Percentiles rank a stretch among this genome's conserved stretches.
phyloP scores from a whole-genome alignment of 257 asterid species.

The Jaltomata sinuosa region DNA sequence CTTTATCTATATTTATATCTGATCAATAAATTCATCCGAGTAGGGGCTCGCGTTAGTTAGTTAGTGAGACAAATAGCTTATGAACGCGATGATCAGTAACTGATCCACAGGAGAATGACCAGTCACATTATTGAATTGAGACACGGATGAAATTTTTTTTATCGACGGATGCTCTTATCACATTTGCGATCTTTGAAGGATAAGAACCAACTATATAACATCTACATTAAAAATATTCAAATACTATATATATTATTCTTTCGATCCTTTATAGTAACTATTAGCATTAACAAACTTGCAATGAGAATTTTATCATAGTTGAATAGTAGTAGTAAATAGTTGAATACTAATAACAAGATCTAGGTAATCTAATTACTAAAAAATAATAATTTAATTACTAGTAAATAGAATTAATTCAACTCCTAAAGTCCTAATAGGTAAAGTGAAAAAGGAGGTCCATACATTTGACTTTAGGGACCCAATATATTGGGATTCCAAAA shows the following conservation, averaged over 20 bases:
- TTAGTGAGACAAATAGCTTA: background rate
- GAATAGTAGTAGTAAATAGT: background rate
- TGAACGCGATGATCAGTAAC: background rate
- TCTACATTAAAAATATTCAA: no score
- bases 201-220: no score
- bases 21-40: background rate
- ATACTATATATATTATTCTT: no score
- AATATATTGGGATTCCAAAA: background rate
- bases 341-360: background rate
- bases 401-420: background rate
- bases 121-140: background rate
- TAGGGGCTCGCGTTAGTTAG: rapidly evolving
- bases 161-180: no score
- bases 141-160: no score
- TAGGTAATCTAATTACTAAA: background rate
- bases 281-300: no score
- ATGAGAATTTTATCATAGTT: no score
- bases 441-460: background rate
- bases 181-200: no score
- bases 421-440: background rate
- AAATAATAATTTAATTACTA: no score
- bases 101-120: background rate
- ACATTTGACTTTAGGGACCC: background rate
- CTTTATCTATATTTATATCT: background rate
- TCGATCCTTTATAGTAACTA: no score